Base-by-base conservation (phyloP, 345 rosid species). In the Fremontodendron californicum region DNA sequence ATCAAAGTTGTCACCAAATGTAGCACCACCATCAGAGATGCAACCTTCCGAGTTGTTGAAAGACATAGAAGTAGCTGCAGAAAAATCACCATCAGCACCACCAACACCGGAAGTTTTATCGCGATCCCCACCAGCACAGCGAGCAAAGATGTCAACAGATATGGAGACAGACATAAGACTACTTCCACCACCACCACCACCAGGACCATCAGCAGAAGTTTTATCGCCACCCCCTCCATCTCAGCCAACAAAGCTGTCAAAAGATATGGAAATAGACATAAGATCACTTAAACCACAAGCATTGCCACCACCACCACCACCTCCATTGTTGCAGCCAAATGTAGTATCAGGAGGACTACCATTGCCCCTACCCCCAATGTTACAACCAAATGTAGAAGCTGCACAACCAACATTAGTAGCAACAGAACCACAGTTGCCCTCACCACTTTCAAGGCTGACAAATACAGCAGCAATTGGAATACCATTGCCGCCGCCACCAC, bases 401-500 rank as follows among this genome's bases (percentile, higher is more conserved):
- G 31, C 19, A 72, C 55, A 13, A 73, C 11, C 58, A 49, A 75
- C 40, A 61, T 48, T 46, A 6, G 60, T 66, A 71, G n/a, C 46
- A 75, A 10, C 46, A 33, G 71, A 62, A 39, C 51, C 70, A 43
- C 78, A 37, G 2, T 78, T 77, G 1, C 78, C 77, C 2, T 80
- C 78, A 0, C 71, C 79, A 54, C 55, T 78, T 19, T 51, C 63
- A 16, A 37, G 4, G 15, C 25, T 9, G 4, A 48, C 40, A 13
- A 76, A 67, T 5, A 64, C 18, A 35, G 37, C 45, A 57, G 77
- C 61, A 7, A 45, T 49, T 4, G 70, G 40, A 58, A 82, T 86
- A 61, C 87, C 90, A 2, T 72, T 79, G 4, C 90, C 91, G 0
- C 64, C 19, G 3, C 81, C 77, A 1, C 69, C 57, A 3, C 72